A percentile compares a stretch with the other conserved stretches of the same genome.
These are phyloP conservation scores for Pyracantha coccinea DNA, from an alignment of 331 rosid genomes.

Conservation along the genomic window DNA sequence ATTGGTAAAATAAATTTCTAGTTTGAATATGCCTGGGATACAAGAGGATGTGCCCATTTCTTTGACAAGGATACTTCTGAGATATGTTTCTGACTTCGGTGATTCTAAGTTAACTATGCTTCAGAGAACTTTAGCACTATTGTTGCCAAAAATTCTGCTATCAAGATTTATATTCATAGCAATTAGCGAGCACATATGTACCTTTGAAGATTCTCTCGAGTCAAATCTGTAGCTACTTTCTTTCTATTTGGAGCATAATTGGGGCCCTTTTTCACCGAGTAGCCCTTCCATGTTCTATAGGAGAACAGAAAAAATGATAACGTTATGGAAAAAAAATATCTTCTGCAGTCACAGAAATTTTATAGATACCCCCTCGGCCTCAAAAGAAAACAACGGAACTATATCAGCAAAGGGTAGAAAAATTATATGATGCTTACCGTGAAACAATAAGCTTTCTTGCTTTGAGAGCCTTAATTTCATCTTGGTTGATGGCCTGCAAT, in stretches of 20 bases:
- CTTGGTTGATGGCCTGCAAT: slow-evolving; percentile 53
- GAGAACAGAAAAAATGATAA: background rate
- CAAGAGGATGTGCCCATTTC: background rate
- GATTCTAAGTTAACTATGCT: background rate
- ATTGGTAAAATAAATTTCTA: background rate
- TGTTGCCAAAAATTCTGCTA: background rate
- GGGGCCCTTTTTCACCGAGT: slow-evolving; percentile 61
- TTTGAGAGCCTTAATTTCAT: slow-evolving; percentile 73
- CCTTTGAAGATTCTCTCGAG: slow-evolving; percentile 87
- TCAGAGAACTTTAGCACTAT: background rate
- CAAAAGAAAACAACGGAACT: background rate
- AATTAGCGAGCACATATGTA: slow-evolving; percentile 1
- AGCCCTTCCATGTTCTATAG: slow-evolving; percentile 81
- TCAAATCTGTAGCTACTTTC: slow-evolving; percentile 74
- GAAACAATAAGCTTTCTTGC: slow-evolving; percentile 66
- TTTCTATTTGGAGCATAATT: slow-evolving; percentile 85
- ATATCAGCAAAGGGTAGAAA: background rate
- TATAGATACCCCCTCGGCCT: background rate
- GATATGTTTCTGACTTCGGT: background rate
- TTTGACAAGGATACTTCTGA: background rate
- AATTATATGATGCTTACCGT: slow-evolving; percentile 41
- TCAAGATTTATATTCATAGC: background rate
- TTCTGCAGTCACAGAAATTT: background rate
- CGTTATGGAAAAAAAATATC: background rate
- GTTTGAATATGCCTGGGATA: background rate